Evolutionary conservation across 306 rosid genomes (phyloP).

Genomic region (Pueraria montana): DNA sequence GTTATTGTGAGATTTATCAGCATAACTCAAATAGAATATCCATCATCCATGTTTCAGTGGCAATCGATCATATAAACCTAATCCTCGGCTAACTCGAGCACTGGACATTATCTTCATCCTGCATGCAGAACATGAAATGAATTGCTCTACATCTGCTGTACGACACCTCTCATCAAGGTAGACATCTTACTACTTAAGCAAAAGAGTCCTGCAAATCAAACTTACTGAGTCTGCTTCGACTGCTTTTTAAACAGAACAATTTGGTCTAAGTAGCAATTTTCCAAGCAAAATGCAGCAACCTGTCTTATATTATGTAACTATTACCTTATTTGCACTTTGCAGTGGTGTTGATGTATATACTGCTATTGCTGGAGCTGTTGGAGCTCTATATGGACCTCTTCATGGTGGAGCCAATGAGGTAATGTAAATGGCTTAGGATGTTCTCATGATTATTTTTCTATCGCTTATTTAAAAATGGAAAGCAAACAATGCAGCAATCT

Average conservation of each 20-base stretch:
- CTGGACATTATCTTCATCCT: slow-evolving; percentile 85
- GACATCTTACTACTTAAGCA: slow-evolving; percentile 19
- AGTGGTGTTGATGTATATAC: slow-evolving; percentile 95
- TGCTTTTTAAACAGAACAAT: background rate
- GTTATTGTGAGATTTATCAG: background rate
- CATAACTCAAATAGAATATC: slow-evolving; percentile 11
- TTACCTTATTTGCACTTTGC: slow-evolving; percentile 32
- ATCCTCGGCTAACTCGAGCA: slow-evolving; percentile 84
- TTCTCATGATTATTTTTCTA: background rate
- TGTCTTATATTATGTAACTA: slow-evolving; percentile 28
- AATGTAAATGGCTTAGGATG: slow-evolving; percentile 15
- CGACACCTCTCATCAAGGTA: slow-evolving; percentile 94
- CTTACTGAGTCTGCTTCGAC: background rate
- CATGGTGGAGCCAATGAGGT: slow-evolving; percentile 98
- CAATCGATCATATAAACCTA: slow-evolving; percentile 82
- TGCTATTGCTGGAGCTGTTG: slow-evolving; percentile 89
- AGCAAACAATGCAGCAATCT: background rate
- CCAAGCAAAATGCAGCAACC: slow-evolving; percentile 17
- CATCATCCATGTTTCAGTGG: slow-evolving; percentile 62
- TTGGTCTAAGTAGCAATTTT: slow-evolving; percentile 9
- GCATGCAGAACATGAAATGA: slow-evolving; percentile 97
- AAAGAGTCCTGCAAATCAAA: slow-evolving; percentile 23
- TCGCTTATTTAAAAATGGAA: background rate
- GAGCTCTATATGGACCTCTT: slow-evolving; percentile 94
- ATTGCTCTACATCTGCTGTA: slow-evolving; percentile 91